Evolutionary conservation across 805 yeast species (phyloP).

Genomic region (Wickerhamomyces sydowiorum): DNA sequence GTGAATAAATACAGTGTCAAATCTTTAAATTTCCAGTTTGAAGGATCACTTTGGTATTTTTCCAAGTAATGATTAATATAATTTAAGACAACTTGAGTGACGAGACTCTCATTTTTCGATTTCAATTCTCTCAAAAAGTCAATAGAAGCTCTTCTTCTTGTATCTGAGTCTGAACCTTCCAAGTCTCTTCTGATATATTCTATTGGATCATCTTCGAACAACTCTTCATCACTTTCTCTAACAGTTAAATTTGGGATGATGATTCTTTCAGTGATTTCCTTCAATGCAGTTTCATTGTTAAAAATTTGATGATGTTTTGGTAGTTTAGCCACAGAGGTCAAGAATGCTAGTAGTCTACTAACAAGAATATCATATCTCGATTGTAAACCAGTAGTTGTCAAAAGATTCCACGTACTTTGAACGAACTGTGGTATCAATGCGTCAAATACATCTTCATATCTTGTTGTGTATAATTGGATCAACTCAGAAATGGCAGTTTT

Average conservation of each 20-base stretch:
- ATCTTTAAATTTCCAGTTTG: constrained; percentile 82
- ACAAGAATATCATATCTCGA: constrained; percentile 81
- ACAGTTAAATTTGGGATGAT: constrained; percentile 84
- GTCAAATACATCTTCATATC: constrained; percentile 92
- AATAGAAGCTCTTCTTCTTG: constrained; percentile 89
- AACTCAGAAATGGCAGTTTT: constrained; percentile 83
- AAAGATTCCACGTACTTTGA: constrained; percentile 73
- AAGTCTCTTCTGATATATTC: constrained; percentile 88
- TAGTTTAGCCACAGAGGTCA: constrained; percentile 74
- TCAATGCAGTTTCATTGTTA: constrained; percentile 54
- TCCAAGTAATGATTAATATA: constrained; percentile 65
- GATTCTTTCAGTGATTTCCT: constrained; percentile 75
- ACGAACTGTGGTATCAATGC: constrained; percentile 72
- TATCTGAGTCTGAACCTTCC: constrained; percentile 92
- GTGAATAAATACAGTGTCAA: constrained; percentile 81
- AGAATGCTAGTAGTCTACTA: constrained; percentile 71
- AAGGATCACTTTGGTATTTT: constrained; percentile 36
- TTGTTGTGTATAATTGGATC: constrained; percentile 76
- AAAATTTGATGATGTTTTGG: constrained; percentile 65
- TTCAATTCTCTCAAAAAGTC: constrained; percentile 86
- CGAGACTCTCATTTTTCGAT: constrained; percentile 64
- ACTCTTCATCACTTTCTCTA: constrained; percentile 84
- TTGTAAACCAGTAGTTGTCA: constrained; percentile 59
- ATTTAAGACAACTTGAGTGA: constrained; percentile 67
- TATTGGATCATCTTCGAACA: constrained; percentile 95